phyloP scores from a whole-genome alignment of 1,284 basidiomycete genomes.

The Stygiomarasmius scandens region DNA sequence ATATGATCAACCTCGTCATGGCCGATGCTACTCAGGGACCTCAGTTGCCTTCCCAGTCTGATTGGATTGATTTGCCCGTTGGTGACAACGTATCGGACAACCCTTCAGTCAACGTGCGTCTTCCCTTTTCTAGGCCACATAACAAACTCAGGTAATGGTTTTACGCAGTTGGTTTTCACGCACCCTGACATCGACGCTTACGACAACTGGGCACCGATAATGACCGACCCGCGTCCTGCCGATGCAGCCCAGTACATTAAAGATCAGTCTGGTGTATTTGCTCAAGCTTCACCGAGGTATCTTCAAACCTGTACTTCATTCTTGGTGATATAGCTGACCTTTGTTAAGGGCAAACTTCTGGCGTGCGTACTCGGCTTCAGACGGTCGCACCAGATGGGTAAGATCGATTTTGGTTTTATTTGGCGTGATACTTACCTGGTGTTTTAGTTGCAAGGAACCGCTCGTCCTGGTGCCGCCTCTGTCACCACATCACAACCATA shows the following conservation, averaged over 20 bases:
- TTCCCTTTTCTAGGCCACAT: too few species aligned
- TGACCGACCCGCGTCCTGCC: slow-evolving; percentile 52
- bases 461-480: slow-evolving; percentile 62
- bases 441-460: slow-evolving; percentile 60
- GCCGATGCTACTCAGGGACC: slow-evolving; percentile 46
- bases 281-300: slow-evolving; percentile 59
- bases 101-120: slow-evolving; percentile 61
- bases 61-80: slow-evolving; percentile 65
- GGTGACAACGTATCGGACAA: slow-evolving; percentile 60
- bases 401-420: slow-evolving; percentile 16
- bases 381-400: slow-evolving; percentile 53
- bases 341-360: slow-evolving; percentile 60
- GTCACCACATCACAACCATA: slow-evolving; percentile 52
- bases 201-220: slow-evolving; percentile 66
- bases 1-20: slow-evolving; percentile 58
- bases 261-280: slow-evolving; percentile 56
- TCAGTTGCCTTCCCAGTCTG: slow-evolving; percentile 47
- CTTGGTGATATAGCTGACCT: not conserved
- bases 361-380: slow-evolving; percentile 51
- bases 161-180: slow-evolving; percentile 58
- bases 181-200: slow-evolving; percentile 64
- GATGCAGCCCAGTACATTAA: slow-evolving; percentile 58
- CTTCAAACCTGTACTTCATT: slow-evolving; percentile 3
- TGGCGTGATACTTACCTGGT: not conserved
- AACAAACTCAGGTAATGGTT: too few species aligned